Conservation (phyloP, 1,284 basidiomycete species). For the Moniliella sp. region DNA sequence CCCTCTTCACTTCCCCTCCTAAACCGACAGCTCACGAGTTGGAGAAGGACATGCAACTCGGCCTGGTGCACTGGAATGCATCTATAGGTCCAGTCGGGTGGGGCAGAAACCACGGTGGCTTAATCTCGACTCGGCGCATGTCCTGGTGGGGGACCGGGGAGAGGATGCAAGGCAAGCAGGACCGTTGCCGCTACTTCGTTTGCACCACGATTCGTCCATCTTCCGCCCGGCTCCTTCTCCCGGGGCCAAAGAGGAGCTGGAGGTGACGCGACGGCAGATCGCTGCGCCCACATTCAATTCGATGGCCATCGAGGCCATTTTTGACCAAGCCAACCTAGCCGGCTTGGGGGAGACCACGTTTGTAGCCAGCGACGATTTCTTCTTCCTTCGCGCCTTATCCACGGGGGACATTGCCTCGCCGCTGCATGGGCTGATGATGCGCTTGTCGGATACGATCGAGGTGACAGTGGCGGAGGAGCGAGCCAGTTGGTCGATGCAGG, state of each 20-base stretch:
- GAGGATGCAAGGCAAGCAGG: neutral
- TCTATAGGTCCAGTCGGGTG: constrained; percentile 1
- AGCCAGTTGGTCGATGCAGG: constrained; percentile 1
- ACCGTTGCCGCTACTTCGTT: constrained; percentile 4
- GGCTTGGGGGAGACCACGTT: constrained; percentile 9
- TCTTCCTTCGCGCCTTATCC: constrained; percentile 6
- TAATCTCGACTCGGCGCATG: neutral
- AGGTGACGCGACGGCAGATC: constrained; percentile 6
- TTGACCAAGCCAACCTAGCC: constrained; percentile 11
- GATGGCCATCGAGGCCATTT: constrained; percentile 13
- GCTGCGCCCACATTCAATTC: constrained; percentile 18
- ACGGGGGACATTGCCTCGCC: constrained; percentile 9
- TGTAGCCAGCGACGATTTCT: constrained; percentile 17
- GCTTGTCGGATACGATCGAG: constrained; percentile 6
- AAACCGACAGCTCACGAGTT: neutral
- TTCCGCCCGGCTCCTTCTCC: constrained; percentile 9
- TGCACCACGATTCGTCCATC: constrained; percentile 17
- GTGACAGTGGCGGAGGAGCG: neutral
- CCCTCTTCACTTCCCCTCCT: neutral
- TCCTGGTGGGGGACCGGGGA: constrained; percentile 7
- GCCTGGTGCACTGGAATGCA: neutral
- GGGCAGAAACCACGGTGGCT: constrained; percentile 18
- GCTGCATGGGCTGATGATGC: constrained; percentile 11
- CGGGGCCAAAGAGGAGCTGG: neutral
- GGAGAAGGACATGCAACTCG: neutral